Percentiles rank a stretch among this genome's conserved stretches.
Evolutionary conservation across 768 basidiomycete genomes (phyloP).

Genomic region (Goffeauzyma gilvescens): DNA sequence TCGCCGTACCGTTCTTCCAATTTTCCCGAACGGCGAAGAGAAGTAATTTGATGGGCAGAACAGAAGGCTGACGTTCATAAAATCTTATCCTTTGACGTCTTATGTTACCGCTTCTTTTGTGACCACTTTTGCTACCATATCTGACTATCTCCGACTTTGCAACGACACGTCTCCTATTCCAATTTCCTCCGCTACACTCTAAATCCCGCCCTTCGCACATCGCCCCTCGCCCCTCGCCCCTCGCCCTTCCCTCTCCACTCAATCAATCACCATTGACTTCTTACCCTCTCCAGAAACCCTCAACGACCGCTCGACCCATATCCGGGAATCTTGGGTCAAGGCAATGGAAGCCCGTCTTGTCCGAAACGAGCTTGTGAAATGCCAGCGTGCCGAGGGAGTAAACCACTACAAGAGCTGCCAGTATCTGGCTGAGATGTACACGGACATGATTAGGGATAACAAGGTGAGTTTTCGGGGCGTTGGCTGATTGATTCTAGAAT

Average conservation of each 20-base stretch:
- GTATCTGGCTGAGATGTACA: constrained; percentile 65
- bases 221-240: too few relatives aligned
- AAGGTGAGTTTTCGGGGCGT: constrained; percentile 41
- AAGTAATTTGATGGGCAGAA: too few relatives aligned
- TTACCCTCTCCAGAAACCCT: constrained; percentile 5
- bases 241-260: background rate
- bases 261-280: background rate
- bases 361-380: constrained; percentile 69
- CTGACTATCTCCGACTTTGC: background rate
- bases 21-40: too few relatives aligned
- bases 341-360: constrained; percentile 85
- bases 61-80: too few relatives aligned
- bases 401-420: constrained; percentile 80
- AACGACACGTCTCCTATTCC: background rate
- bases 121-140: background rate
- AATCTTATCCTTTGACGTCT: too few relatives aligned
- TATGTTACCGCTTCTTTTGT: background rate
- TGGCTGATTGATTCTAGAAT: constrained; percentile 37
- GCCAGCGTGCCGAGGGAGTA: constrained; percentile 73
- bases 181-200: background rate
- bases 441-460: constrained; percentile 56
- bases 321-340: constrained; percentile 84
- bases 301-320: constrained; percentile 43
- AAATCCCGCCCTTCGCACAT: background rate
- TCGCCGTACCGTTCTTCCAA: background rate